A percentile compares a stretch with the other conserved stretches of the same genome.
These are phyloP conservation scores for Exidia glandulosa DNA, from an alignment of 768 basidiomycete genomes.

Conservation along the genomic window DNA sequence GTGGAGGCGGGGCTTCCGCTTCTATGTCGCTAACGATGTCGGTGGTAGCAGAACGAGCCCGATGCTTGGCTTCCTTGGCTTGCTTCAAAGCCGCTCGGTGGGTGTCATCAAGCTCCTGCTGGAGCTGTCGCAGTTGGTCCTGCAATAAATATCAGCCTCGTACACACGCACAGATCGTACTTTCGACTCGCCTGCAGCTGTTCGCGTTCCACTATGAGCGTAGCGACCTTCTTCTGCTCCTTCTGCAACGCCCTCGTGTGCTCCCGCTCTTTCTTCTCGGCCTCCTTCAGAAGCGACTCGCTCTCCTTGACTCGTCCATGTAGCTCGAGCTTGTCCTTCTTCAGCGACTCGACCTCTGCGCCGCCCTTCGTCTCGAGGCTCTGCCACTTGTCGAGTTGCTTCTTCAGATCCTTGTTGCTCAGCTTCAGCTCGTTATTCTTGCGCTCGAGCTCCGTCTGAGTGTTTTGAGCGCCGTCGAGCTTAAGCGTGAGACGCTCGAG, in stretches of 20 bases:
- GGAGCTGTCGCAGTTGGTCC: constrained; percentile 14
- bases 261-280: constrained; percentile 15
- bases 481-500: constrained; percentile 49
- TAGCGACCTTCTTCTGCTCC: constrained; percentile 6
- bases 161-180: too few relatives aligned
- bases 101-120: constrained; percentile 23
- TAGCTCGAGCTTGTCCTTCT: constrained; percentile 44
- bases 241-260: constrained; percentile 11
- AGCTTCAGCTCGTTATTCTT: constrained; percentile 48
- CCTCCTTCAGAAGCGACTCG: constrained; percentile 22
- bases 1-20: constrained; percentile 26
- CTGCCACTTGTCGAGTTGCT: constrained; percentile 62
- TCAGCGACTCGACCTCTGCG: constrained; percentile 41
- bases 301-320: constrained; percentile 44
- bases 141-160: constrained; percentile 1
- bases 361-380: constrained; percentile 53
- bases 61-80: constrained; percentile 27
- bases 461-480: constrained; percentile 43
- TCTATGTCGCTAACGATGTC: constrained; percentile 24
- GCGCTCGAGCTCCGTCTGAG: constrained; percentile 43
- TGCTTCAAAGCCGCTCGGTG: constrained; percentile 5
- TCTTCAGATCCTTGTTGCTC: constrained; percentile 40
- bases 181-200: not conserved
- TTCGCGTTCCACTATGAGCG: not conserved
- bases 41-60: not conserved